Percentiles rank a stretch among this genome's conserved stretches.
Conservation (phyloP, 148 eudicot species). For the Euryodendron excelsum region DNA sequence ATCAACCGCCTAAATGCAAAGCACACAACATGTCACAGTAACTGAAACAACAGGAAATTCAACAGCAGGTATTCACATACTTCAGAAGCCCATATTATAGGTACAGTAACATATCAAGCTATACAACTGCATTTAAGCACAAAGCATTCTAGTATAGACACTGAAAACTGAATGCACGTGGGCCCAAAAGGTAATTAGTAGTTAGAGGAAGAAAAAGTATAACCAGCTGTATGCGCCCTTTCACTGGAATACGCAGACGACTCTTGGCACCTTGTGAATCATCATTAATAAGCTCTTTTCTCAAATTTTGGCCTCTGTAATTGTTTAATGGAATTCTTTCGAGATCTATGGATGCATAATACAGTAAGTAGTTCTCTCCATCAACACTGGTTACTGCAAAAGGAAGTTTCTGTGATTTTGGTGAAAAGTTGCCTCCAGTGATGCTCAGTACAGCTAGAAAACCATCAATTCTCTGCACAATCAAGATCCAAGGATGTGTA, state of each 20-base stretch:
- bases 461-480: slow-evolving; percentile 56
- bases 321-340: slow-evolving; percentile 27
- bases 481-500: background rate
- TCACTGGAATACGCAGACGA: slow-evolving; percentile 63
- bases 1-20: background rate
- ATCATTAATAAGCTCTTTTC: slow-evolving; percentile 33
- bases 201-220: background rate
- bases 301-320: slow-evolving; percentile 22
- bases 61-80: background rate
- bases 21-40: background rate
- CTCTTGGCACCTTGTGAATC: slow-evolving; percentile 40
- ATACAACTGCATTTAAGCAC: background rate
- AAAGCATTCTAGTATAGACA: background rate
- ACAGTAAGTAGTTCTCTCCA: slow-evolving; percentile 68
- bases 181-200: too few species aligned
- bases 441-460: slow-evolving; percentile 71
- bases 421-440: slow-evolving; percentile 67
- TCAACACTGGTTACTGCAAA: slow-evolving; percentile 68
- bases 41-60: background rate
- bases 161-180: background rate
- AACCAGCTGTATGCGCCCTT: slow-evolving; percentile 84
- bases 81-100: background rate
- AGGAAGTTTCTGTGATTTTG: slow-evolving; percentile 74
- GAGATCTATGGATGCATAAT: slow-evolving; percentile 62
- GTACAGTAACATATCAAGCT: background rate